A percentile compares a stretch with the other conserved stretches of the same genome.
Evolutionary conservation across 2,329 filamentous ascomycete species (phyloP).

Genomic region (Colletotrichum filicis): DNA sequence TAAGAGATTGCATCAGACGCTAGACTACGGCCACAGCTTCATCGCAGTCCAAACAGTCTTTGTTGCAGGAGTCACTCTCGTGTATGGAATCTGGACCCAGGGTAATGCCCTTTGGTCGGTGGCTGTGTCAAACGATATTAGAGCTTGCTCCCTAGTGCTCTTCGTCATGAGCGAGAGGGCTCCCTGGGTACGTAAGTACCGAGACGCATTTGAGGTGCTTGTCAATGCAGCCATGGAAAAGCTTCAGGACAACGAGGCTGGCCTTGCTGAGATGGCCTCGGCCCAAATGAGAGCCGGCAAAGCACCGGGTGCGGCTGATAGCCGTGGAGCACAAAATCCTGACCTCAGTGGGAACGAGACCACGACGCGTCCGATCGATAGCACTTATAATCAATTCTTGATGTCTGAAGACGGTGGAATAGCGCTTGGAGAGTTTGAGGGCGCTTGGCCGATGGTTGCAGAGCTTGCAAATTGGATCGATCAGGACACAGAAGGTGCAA

Average conservation of each 20-base stretch:
- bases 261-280: conserved; percentile 26
- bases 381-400: not conserved
- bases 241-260: conserved; percentile 15
- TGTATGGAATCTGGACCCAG: conserved; percentile 53
- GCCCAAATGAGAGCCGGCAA: conserved; percentile 16
- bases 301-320: not conserved
- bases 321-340: not conserved
- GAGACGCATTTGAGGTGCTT: conserved; percentile 58
- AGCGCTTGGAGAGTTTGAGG: conserved; percentile 24
- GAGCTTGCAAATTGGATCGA: conserved; percentile 45
- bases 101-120: conserved; percentile 58
- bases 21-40: conserved; percentile 54
- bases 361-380: not conserved
- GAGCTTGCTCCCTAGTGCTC: conserved; percentile 58
- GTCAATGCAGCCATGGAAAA: conserved; percentile 48
- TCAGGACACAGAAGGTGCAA: conserved; percentile 39
- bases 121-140: conserved; percentile 59
- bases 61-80: conserved; percentile 52
- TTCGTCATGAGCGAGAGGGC: conserved; percentile 62
- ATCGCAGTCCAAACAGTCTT: conserved; percentile 56
- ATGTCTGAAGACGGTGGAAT: not conserved
- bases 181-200: conserved; percentile 58
- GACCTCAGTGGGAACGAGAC: not conserved
- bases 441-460: conserved; percentile 42
- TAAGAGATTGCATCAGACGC: conserved; percentile 52